A percentile compares a stretch with the other conserved stretches of the same genome.
Conservation (phyloP, 2,329 filamentous ascomycete genomes). For the Dactylonectria macrodidyma region DNA sequence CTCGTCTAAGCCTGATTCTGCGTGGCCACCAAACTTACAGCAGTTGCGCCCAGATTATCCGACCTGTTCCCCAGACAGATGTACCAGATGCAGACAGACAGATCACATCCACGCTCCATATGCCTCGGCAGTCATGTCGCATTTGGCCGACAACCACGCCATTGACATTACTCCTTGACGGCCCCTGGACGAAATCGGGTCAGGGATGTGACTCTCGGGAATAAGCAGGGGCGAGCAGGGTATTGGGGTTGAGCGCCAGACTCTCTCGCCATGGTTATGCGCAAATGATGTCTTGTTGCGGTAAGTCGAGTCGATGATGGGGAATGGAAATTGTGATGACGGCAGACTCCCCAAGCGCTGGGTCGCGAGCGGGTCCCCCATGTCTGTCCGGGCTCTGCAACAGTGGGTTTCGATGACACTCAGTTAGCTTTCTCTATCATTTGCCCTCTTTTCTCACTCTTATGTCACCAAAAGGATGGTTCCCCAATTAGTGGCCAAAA, state of each 20-base stretch:
- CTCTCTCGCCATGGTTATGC: constrained; percentile 19
- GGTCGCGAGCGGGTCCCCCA: constrained; percentile 17
- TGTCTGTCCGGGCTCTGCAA: constrained; percentile 7
- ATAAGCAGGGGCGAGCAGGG: constrained; percentile 33
- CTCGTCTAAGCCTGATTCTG: constrained; percentile 11
- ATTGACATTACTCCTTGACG: constrained; percentile 34
- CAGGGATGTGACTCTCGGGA: constrained; percentile 41
- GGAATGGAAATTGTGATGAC: constrained; percentile 16
- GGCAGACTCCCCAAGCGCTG: constrained; percentile 10
- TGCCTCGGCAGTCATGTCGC: constrained; percentile 35
- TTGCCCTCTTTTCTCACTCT: neutral
- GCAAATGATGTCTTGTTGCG: constrained; percentile 17
- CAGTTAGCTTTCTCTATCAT: neutral
- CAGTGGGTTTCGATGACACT: constrained; percentile 8
- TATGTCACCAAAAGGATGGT: constrained; percentile 5
- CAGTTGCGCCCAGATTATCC: constrained; percentile 3
- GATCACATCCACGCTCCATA: constrained; percentile 23
- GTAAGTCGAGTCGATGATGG: constrained; percentile 8
- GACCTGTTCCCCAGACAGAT: constrained; percentile 16
- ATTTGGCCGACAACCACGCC: constrained; percentile 34
- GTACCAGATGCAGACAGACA: constrained; percentile 15
- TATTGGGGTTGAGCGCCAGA: constrained; percentile 5
- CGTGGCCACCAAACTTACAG: constrained; percentile 9
- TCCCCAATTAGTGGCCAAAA: neutral
- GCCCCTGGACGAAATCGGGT: constrained; percentile 31